phyloP scores from a whole-genome alignment of 2,329 filamentous ascomycete genomes.

The Talaromyces sp. region DNA sequence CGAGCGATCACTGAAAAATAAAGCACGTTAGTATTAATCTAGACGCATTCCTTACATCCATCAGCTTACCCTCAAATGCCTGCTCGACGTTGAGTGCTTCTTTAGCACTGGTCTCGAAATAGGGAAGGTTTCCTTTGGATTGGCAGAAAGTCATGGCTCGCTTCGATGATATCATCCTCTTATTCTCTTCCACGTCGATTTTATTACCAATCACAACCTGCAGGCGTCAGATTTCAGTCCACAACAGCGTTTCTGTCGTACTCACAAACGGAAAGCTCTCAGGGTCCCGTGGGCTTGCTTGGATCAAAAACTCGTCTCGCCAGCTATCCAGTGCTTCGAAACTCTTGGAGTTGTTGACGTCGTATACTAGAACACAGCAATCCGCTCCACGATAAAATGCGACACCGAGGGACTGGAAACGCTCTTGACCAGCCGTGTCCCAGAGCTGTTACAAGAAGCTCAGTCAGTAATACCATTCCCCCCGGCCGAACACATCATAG shows the following conservation, averaged over 20 bases:
- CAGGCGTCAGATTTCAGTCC: not conserved
- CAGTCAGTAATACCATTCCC: not conserved
- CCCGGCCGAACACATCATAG: not conserved
- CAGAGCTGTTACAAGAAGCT: slow-evolving; percentile 63
- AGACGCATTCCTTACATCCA: not conserved
- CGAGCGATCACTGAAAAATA: slow-evolving; percentile 75
- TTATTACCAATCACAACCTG: slow-evolving; percentile 97
- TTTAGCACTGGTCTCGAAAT: slow-evolving; percentile 99
- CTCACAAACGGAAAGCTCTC: slow-evolving; percentile 96
- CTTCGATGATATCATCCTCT: slow-evolving; percentile 94
- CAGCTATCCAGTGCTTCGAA: slow-evolving; percentile 98
- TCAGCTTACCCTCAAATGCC: slow-evolving; percentile 64
- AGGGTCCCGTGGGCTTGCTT: slow-evolving; percentile 92
- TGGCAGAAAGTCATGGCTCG: slow-evolving; percentile 96
- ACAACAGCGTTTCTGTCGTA: slow-evolving; percentile 20
- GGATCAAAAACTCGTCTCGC: slow-evolving; percentile 97
- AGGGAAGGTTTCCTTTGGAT: slow-evolving; percentile 94
- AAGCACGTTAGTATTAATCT: not conserved
- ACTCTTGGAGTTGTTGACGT: slow-evolving; percentile 98
- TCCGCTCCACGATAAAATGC: slow-evolving; percentile 97
- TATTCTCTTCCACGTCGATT: slow-evolving; percentile 97
- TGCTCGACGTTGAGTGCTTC: slow-evolving; percentile 98
- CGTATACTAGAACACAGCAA: slow-evolving; percentile 96
- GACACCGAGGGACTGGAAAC: slow-evolving; percentile 94
- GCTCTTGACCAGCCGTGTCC: slow-evolving; percentile 96